These are phyloP conservation scores for Cornus controversa DNA, from an alignment of 148 eudicot genomes.

Conservation along the genomic window DNA sequence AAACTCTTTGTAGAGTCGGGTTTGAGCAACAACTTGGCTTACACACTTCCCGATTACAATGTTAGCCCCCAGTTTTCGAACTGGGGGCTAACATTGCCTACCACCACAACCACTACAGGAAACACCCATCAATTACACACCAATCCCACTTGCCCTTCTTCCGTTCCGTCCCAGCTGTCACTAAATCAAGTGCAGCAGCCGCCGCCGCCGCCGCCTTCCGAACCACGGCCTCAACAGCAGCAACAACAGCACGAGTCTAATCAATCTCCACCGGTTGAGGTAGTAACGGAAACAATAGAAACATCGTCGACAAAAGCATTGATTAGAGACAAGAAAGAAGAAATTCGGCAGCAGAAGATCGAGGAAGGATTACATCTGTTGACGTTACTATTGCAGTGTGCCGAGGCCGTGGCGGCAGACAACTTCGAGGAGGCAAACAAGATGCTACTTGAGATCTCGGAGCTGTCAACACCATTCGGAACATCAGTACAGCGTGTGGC, in stretches of 20 bases:
- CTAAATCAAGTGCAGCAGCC: slow-evolving; percentile 9
- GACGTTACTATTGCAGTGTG: slow-evolving; percentile 79
- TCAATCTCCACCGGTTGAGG: background rate
- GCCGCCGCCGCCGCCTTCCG: slow-evolving; percentile 7
- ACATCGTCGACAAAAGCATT: slow-evolving; percentile 3
- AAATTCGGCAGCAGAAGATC: slow-evolving; percentile 50
- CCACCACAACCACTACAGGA: background rate
- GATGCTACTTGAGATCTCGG: slow-evolving; percentile 76
- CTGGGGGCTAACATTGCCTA: slow-evolving; percentile 21
- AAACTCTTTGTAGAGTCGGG: background rate
- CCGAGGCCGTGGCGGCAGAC: slow-evolving; percentile 77
- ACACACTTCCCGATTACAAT: background rate
- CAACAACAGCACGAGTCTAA: slow-evolving; percentile 7
- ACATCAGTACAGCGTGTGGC: slow-evolving; percentile 95
- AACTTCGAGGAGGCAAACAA: slow-evolving; percentile 69
- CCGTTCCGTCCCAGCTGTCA: slow-evolving; percentile 3
- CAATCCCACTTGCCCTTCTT: background rate
- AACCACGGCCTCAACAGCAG: slow-evolving; percentile 7
- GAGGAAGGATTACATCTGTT: slow-evolving; percentile 85
- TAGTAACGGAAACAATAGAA: slow-evolving; percentile 6
- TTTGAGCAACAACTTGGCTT: slow-evolving; percentile 13
- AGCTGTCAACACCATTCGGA: slow-evolving; percentile 81
- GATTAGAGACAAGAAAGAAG: slow-evolving; percentile 45
- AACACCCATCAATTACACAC: background rate
- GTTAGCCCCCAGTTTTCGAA: slow-evolving; percentile 3